A percentile compares a stretch with the other conserved stretches of the same genome.
Conservation (phyloP, 2,329 filamentous ascomycete genomes). For the Scytalidium lignicola region DNA sequence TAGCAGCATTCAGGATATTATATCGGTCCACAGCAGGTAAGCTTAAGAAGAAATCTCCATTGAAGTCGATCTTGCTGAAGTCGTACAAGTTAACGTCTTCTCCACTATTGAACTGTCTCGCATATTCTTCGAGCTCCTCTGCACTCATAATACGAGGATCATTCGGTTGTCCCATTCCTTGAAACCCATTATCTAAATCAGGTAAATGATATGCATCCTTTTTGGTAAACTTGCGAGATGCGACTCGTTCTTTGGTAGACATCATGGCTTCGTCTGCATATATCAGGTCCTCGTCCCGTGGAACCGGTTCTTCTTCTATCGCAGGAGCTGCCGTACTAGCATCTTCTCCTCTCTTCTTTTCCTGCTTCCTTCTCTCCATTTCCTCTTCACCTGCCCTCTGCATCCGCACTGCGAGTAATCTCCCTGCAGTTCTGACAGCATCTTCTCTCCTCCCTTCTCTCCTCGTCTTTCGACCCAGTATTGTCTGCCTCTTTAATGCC, state of each 20-base stretch:
- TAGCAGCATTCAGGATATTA: constrained; percentile 93
- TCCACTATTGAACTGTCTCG: constrained; percentile 82
- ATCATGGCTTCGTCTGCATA: constrained; percentile 90
- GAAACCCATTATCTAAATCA: constrained; percentile 71
- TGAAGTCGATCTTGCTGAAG: constrained; percentile 98
- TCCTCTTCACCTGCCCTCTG: constrained; percentile 86
- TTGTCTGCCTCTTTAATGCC: constrained; percentile 83
- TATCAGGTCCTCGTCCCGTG: constrained; percentile 64
- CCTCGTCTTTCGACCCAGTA: constrained; percentile 69
- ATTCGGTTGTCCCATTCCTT: constrained; percentile 81
- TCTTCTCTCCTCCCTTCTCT: constrained; percentile 89
- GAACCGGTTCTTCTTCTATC: constrained; percentile 62
- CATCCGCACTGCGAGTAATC: constrained; percentile 90
- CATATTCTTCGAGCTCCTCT: constrained; percentile 90
- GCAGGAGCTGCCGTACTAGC: constrained; percentile 30
- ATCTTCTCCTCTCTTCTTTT: constrained; percentile 33
- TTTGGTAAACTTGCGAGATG: constrained; percentile 76
- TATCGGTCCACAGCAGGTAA: constrained; percentile 87
- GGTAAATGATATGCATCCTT: constrained; percentile 95
- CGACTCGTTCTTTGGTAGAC: constrained; percentile 67
- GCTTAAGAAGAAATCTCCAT: constrained; percentile 91
- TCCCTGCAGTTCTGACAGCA: constrained; percentile 85
- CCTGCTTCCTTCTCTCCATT: constrained; percentile 53
- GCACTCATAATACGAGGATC: constrained; percentile 96
- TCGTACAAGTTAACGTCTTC: constrained; percentile 92